Percentiles rank a stretch among this genome's conserved stretches.
Evolutionary conservation across 495 filamentous ascomycete genomes (phyloP).

Genomic region (Chaetomium fimeti): DNA sequence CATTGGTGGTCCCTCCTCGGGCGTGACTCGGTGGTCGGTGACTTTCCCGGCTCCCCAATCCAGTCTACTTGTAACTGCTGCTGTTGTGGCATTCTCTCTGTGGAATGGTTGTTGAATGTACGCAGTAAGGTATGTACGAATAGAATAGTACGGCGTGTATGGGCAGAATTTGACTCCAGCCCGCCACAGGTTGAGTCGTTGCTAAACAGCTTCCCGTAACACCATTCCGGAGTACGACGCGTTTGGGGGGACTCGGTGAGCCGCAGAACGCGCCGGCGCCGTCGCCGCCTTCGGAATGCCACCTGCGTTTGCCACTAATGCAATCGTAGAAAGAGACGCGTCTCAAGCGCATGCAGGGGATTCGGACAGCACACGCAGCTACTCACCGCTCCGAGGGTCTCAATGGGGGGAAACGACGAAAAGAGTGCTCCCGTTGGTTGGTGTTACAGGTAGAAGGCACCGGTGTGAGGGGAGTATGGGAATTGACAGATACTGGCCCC

Average conservation of each 20-base stretch:
- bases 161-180: neutral
- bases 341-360: constrained; percentile 5
- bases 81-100: no score
- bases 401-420: neutral
- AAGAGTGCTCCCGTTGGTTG: constrained; percentile 7
- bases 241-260: neutral
- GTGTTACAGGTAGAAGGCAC: neutral
- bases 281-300: neutral
- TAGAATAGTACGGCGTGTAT: no score
- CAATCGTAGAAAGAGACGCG: neutral
- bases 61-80: no score
- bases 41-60: no score
- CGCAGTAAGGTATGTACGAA: no score
- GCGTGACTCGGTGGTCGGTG: no score
- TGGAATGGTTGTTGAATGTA: no score
- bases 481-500: constrained; percentile 15
- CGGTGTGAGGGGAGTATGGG: constrained; percentile 4
- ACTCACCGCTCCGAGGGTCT: constrained; percentile 11
- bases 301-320: constrained; percentile 5
- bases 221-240: neutral
- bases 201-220: neutral
- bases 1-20: no score
- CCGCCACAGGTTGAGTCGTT: neutral
- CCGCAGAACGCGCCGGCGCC: neutral
- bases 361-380: constrained; percentile 8